A percentile compares a stretch with the other conserved stretches of the same genome.
Evolutionary conservation across 2,329 filamentous ascomycete species (phyloP).

Genomic region (Colletotrichum cereale): DNA sequence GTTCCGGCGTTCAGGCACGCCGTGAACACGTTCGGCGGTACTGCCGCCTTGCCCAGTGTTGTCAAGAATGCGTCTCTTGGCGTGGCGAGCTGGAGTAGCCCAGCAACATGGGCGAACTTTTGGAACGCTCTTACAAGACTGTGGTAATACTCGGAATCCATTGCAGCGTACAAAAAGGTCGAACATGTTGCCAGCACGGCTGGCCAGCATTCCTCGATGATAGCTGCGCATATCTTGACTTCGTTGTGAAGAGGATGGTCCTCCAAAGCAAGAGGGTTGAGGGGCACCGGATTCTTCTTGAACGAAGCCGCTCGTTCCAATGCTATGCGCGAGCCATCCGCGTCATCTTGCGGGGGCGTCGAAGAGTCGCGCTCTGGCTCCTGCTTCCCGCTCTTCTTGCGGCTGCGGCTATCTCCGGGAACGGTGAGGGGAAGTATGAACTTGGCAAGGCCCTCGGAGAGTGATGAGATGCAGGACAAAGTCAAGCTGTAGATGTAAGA

Average conservation of each 20-base stretch:
- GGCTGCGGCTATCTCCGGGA: slow-evolving; percentile 72
- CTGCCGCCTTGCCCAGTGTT: slow-evolving; percentile 91
- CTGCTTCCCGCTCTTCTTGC: slow-evolving; percentile 62
- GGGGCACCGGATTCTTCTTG: slow-evolving; percentile 80
- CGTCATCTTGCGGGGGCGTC: slow-evolving; percentile 52
- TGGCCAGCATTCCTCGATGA: slow-evolving; percentile 95
- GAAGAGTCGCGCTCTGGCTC: slow-evolving; percentile 60
- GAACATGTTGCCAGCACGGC: slow-evolving; percentile 95
- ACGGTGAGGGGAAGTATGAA: slow-evolving; percentile 94
- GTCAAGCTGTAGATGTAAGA: slow-evolving; percentile 95
- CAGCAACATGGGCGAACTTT: slow-evolving; percentile 94
- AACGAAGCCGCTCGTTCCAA: slow-evolving; percentile 75
- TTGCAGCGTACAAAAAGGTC: slow-evolving; percentile 90
- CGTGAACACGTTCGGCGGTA: slow-evolving; percentile 82
- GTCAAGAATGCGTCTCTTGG: slow-evolving; percentile 95
- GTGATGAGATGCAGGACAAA: slow-evolving; percentile 86
- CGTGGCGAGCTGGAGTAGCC: slow-evolving; percentile 84
- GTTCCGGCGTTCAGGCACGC: slow-evolving; percentile 67
- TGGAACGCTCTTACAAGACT: slow-evolving; percentile 92
- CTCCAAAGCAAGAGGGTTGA: slow-evolving; percentile 84
- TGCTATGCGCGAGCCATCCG: slow-evolving; percentile 49
- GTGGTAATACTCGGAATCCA: slow-evolving; percentile 96
- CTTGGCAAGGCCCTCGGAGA: slow-evolving; percentile 93
- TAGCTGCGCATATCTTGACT: slow-evolving; percentile 81
- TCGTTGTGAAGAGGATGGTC: slow-evolving; percentile 79